phyloP scores from a whole-genome alignment of 148 eudicot species.

The Amaranthus palmeri region DNA sequence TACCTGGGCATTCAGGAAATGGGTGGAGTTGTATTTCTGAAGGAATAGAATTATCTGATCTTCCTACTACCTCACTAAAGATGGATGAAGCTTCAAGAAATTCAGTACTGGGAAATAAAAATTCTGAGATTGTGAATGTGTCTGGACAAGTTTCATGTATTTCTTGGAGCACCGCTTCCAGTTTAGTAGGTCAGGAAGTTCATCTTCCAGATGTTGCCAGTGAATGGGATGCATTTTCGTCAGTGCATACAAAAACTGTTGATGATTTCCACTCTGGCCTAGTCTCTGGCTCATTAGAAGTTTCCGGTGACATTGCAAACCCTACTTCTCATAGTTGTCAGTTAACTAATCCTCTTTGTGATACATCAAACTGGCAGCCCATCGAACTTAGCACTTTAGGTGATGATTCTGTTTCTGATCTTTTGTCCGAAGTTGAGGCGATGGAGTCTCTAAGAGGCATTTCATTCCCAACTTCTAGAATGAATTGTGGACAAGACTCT shows the following conservation, averaged over 20 bases:
- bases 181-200: conserved; percentile 39
- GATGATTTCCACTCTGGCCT: conserved; percentile 44
- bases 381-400: conserved; percentile 79
- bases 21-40: conserved; percentile 29
- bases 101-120: conserved; percentile 30
- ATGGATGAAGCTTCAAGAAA: conserved; percentile 27
- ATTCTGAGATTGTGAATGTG: conserved; percentile 23
- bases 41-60: conserved; percentile 25
- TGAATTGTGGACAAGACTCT: conserved; percentile 60
- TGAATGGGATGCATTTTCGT: conserved; percentile 59
- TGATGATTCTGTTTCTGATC: conserved; percentile 91
- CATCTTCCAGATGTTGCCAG: conserved; percentile 38
- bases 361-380: conserved; percentile 60
- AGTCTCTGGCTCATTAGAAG: conserved; percentile 37
- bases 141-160: conserved; percentile 45
- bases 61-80: conserved; percentile 39
- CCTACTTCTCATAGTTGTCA: conserved; percentile 32
- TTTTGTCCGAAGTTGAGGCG: conserved; percentile 93
- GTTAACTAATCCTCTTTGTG: conserved; percentile 36
- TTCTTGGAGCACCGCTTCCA: conserved; percentile 63
- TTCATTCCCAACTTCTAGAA: conserved; percentile 59
- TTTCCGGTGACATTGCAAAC: conserved; percentile 23
- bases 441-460: conserved; percentile 73
- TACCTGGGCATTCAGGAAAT: conserved; percentile 35
- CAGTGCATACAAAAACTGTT: conserved; percentile 37